phyloP scores from a whole-genome alignment of 345 rosid species.

The Psidium guajava region DNA sequence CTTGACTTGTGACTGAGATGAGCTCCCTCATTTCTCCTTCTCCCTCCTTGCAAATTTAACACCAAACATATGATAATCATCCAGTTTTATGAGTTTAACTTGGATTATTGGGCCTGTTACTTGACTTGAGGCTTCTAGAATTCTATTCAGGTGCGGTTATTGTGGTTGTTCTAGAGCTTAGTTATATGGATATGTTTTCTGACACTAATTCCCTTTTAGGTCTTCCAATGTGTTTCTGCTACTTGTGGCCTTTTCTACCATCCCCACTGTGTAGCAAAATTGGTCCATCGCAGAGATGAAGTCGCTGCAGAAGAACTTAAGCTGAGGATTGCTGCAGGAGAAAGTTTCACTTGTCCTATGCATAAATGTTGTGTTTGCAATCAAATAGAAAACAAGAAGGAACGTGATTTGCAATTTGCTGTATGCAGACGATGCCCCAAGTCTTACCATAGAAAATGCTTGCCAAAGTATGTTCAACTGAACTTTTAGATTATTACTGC shows the following conservation, averaged over 20 bases:
- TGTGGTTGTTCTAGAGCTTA: not conserved
- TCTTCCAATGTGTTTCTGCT: slow-evolving; percentile 71
- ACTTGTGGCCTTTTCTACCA: slow-evolving; percentile 91
- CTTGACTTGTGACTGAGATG: not conserved
- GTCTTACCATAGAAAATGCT: slow-evolving; percentile 83
- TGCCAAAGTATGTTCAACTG: slow-evolving; percentile 48
- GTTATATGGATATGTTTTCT: not conserved
- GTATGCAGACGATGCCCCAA: slow-evolving; percentile 91
- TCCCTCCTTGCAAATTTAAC: not conserved
- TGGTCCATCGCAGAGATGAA: slow-evolving; percentile 33
- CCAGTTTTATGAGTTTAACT: not conserved
- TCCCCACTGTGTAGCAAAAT: slow-evolving; percentile 61
- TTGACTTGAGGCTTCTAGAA: not conserved
- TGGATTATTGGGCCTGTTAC: not conserved
- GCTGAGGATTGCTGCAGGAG: slow-evolving; percentile 48
- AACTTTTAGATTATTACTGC: not conserved
- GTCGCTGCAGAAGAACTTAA: slow-evolving; percentile 47
- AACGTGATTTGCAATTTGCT: slow-evolving; percentile 56
- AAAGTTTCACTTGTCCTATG: slow-evolving; percentile 61
- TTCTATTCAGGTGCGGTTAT: not conserved
- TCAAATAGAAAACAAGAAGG: slow-evolving; percentile 57
- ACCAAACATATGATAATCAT: not conserved
- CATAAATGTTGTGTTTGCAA: slow-evolving; percentile 77
- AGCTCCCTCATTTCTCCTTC: not conserved
- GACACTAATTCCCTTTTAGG: slow-evolving; percentile 26